phyloP scores from a whole-genome alignment of 2,329 filamentous ascomycete species.

The Penicillium sp. region DNA sequence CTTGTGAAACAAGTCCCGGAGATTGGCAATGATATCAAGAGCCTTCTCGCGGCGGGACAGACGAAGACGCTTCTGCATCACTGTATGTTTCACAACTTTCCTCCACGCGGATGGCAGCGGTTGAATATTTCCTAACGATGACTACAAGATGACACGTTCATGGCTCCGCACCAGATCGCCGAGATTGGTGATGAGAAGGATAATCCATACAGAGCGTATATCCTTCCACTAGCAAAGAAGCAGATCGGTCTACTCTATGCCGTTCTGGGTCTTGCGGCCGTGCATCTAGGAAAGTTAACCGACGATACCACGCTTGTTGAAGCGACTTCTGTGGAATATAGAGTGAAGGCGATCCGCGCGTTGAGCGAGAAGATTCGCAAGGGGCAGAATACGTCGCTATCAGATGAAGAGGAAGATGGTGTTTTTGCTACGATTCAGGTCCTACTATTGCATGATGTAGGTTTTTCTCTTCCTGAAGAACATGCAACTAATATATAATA shows the following conservation, averaged over 20 bases:
- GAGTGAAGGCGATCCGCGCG: constrained; percentile 35
- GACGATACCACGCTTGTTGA: constrained; percentile 28
- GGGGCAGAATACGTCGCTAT: constrained; percentile 30
- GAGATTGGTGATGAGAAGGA: constrained; percentile 26
- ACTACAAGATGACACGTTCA: constrained; percentile 30
- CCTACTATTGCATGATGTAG: constrained; percentile 37
- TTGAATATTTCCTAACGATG: neutral
- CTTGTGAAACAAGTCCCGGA: constrained; percentile 2
- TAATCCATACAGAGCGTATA: constrained; percentile 37
- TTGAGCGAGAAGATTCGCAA: constrained; percentile 31
- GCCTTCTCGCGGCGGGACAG: constrained; percentile 13
- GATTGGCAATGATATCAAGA: constrained; percentile 4
- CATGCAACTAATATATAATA: constrained; percentile 14
- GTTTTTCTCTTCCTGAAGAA: constrained; percentile 1
- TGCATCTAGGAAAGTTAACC: constrained; percentile 32
- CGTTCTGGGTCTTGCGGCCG: constrained; percentile 35
- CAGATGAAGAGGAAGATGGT: constrained; percentile 33
- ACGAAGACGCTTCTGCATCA: constrained; percentile 28
- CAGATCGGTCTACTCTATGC: constrained; percentile 35
- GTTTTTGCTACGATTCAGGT: constrained; percentile 37
- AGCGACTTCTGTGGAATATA: constrained; percentile 34
- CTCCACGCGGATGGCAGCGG: no score
- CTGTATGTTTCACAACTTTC: constrained; percentile 22
- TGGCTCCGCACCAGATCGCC: constrained; percentile 38
- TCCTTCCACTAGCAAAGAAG: constrained; percentile 34